Evolutionary conservation across 2,329 filamentous ascomycete genomes (phyloP).

Genomic region (Fusarium sp.): DNA sequence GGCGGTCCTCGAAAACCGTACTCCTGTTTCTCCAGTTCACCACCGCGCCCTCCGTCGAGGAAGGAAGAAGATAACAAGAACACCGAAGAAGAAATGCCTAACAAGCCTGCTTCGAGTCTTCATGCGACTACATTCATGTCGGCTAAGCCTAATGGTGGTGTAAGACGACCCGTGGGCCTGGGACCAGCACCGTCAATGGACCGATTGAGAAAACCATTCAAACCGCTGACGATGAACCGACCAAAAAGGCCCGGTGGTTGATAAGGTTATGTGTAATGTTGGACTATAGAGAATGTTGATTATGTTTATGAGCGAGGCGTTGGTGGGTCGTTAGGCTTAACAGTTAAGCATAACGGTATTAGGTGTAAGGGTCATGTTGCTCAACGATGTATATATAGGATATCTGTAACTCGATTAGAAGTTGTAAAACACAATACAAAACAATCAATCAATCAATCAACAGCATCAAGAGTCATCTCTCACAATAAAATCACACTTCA

Average conservation of each 20-base stretch:
- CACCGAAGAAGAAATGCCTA: slow-evolving; percentile 44
- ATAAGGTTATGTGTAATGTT: slow-evolving; percentile 17
- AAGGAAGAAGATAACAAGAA: slow-evolving; percentile 41
- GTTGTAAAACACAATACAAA: slow-evolving; percentile 6
- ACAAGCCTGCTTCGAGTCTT: slow-evolving; percentile 56
- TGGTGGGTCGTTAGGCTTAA: slow-evolving; percentile 28
- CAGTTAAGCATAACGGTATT: slow-evolving; percentile 41
- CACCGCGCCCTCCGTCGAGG: slow-evolving; percentile 50
- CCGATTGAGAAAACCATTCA: slow-evolving; percentile 65
- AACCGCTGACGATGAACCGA: slow-evolving; percentile 65
- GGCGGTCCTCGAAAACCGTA: slow-evolving; percentile 58
- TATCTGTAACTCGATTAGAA: not conserved
- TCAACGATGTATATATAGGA: slow-evolving; percentile 24
- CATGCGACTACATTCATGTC: slow-evolving; percentile 63
- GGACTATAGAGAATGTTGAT: not conserved
- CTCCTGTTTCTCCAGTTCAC: slow-evolving; percentile 68
- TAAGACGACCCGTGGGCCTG: slow-evolving; percentile 59
- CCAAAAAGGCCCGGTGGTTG: slow-evolving; percentile 44
- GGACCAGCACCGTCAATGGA: slow-evolving; percentile 62
- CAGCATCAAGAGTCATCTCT: too few relatives aligned
- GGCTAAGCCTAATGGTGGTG: slow-evolving; percentile 50
- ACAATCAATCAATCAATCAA: not conserved
- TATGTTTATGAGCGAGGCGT: slow-evolving; percentile 19
- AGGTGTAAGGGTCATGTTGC: not conserved
- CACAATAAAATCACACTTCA: too few relatives aligned